These are phyloP conservation scores for Schizosaccharomyces octosporus DNA, from an alignment of 805 yeast species.

Conservation along the genomic window DNA sequence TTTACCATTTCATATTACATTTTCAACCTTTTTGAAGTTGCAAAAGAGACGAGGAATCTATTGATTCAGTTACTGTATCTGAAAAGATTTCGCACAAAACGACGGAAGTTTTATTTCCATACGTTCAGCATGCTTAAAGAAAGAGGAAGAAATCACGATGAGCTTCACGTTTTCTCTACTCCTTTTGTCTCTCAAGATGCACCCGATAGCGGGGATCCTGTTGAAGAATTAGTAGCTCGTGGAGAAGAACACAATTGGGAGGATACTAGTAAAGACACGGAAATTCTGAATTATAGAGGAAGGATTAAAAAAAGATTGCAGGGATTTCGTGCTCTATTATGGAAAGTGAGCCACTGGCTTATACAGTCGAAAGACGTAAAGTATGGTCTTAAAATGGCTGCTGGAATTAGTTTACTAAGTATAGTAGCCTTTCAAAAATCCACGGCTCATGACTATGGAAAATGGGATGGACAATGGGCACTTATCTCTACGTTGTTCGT, in stretches of 20 bases:
- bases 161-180: background rate
- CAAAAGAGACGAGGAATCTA: background rate
- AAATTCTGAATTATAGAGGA: background rate
- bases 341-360: background rate
- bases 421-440: background rate
- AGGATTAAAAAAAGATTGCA: background rate
- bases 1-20: background rate
- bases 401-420: background rate
- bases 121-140: background rate
- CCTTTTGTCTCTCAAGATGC: background rate
- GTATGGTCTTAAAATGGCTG: constrained; percentile 1
- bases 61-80: background rate
- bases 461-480: background rate
- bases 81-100: background rate
- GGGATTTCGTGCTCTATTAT: background rate
- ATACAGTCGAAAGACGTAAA: background rate
- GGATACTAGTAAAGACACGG: background rate
- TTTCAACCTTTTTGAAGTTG: background rate
- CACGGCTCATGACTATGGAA: background rate
- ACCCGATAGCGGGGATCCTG: background rate
- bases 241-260: background rate
- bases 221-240: background rate
- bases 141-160: too few relatives aligned
- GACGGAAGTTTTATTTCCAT: background rate
- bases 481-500: background rate